Evolutionary conservation across 495 filamentous ascomycete species (phyloP), one percentile per base, ranked within the genome.

Genomic region (Melanomma pulvis-pyrius): DNA sequence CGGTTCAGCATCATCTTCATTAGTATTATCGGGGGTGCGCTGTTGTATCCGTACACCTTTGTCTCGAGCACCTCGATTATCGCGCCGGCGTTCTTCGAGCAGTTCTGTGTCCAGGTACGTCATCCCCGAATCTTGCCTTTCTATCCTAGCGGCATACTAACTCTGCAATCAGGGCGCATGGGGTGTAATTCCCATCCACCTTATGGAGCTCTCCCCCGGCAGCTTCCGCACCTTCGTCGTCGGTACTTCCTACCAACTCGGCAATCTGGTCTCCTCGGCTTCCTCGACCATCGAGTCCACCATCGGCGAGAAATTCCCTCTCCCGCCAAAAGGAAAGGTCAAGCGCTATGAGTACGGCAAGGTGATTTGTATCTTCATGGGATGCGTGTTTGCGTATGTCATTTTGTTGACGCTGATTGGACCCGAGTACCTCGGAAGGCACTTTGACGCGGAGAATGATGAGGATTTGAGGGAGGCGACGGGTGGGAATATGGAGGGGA

Each of bases 321-420:
- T 97, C 2, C 83, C 87, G 6, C 80, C 82, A 0, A 76, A 75
- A 21, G 79, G 79, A 5, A 67, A 55, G 0, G 74, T 74, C 0
- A 67, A 75, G 36, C 79, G 91, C 28, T 96, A 93, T 73, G 78
- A 92, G 52, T 97, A 96, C 57, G 92, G 93, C 13, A 89, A 89
- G 65, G 92, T 97, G 3, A 93, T 97, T 68, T 92, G 90, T 63
- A 94, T 97, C 70, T 93, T 96, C 75, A 91, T 96, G 90, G 93
- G 85, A 2, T 93, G 90, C 69, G 93, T 96, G n/a, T 96, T 87
- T 75, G 88, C 76, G 6, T 97, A 96, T 73, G 82, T 87, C 8
- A 91, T 96, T 65, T 0, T 94, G 0, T 67, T 96, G 22, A 89
- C 90, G 0, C 71, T 96, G 17, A 63, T 91, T 0, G 92, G 92